These are phyloP conservation scores for Dictyostelium firmibasis DNA, from an alignment of 78 protist genomes.

Conservation along the genomic window DNA sequence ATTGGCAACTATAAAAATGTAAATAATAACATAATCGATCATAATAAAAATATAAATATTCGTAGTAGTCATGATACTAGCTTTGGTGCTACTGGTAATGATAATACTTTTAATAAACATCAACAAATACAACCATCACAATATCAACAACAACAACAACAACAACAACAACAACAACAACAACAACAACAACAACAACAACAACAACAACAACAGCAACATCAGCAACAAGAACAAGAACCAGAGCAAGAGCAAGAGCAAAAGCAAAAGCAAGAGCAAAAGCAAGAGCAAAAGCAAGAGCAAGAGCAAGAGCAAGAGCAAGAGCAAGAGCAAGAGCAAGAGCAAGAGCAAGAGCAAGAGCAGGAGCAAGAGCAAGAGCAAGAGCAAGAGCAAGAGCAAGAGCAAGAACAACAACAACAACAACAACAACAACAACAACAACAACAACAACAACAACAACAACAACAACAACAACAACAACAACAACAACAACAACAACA, in stretches of 20 bases:
- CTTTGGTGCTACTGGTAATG: neutral
- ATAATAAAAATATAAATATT: neutral
- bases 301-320: too few species aligned
- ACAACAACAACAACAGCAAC: neutral
- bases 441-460: neutral
- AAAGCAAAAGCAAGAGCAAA: neutral
- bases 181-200: neutral
- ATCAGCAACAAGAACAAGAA: neutral
- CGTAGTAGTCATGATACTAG: neutral
- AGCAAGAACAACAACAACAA: neutral
- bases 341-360: neutral
- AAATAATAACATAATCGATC: too few species aligned
- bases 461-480: neutral
- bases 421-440: neutral
- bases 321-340: neutral
- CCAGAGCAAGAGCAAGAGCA: too few species aligned
- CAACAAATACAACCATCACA: neutral
- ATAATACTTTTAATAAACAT: neutral
- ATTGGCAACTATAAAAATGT: neutral
- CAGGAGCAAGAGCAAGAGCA: neutral
- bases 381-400: neutral
- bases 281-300: neutral
- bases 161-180: neutral
- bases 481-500: neutral
- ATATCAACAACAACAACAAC: neutral